Evolutionary conservation across 164 flowering plant species (phyloP), one percentile per base, ranked within the genome.

Genomic region (Vitis amurensis): DNA sequence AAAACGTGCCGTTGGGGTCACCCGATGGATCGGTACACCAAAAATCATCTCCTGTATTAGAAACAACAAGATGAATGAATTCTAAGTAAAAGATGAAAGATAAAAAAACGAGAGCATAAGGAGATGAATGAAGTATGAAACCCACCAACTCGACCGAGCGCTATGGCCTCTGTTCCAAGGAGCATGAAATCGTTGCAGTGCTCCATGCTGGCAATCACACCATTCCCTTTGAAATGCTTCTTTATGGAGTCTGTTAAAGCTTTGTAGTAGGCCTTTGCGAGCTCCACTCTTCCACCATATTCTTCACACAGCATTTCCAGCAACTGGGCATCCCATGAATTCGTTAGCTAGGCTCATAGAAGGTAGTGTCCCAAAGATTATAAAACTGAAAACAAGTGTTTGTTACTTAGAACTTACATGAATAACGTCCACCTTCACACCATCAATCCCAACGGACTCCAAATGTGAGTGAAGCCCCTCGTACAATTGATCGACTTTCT

Each of bases 121-220:
- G 61, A 59, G 12, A 15, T 16, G 23, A 15, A 9, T 59, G 27
- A 16, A 16, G 11, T 59, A 15, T 16, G 17, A 12, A 27, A 75
- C 90, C 0, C 79, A 89, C 96, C 98, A 9, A 93, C 97, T 12
- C 97, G 94, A 31, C 93, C 97, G 8, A 91, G 92, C 1, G 84
- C 64, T 0, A 93, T 89, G 63, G 93, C 82, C 55, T 91, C 85
- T 0, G 98, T 93, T 1, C 97, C 97, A 9, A 91, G 97, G 70
- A 87, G 78, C 93, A 91, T 88, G 86, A 93, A 93, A 60, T 93
- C 97, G 71, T 91, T 93, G 77, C 98, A 89, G 68, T 93, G 97
- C 74, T 93, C 92, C 98, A 93, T 93, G 78, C 98, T 93, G 0
- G 98, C 94, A 70, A 93, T 93, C 11, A 93, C 91, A 0, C 98